These are phyloP conservation scores for Pseudonitzschia multiseries DNA, from an alignment of 108 stramenopile genomes.

Conservation along the genomic window DNA sequence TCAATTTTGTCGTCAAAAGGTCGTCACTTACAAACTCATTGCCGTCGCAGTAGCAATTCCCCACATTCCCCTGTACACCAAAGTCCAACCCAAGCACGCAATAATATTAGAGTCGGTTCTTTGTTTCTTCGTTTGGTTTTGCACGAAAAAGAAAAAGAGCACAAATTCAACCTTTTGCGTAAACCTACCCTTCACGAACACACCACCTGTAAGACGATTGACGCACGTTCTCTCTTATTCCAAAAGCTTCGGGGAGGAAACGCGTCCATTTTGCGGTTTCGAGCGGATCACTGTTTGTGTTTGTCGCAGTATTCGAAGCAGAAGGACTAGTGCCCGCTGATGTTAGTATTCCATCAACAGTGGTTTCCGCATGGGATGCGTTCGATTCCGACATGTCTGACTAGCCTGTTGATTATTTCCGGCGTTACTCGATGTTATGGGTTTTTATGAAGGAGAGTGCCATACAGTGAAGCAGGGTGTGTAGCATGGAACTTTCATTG, in stretches of 20 bases:
- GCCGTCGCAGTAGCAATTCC: slow-evolving; percentile 81
- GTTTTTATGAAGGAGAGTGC: too few species aligned
- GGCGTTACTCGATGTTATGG: too few species aligned
- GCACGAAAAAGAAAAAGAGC: background rate
- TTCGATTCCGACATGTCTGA: background rate
- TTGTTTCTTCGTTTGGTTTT: background rate
- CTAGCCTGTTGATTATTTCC: background rate
- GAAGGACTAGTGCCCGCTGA: background rate
- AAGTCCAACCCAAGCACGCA: background rate
- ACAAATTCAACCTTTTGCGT: background rate
- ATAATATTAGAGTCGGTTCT: background rate
- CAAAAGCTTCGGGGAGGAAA: slow-evolving; percentile 72
- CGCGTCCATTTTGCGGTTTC: slow-evolving; percentile 64
- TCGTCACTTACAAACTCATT: slow-evolving; percentile 66
- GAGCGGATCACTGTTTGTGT: slow-evolving; percentile 11
- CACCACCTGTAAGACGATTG: slow-evolving; percentile 80
- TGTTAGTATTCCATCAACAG: background rate
- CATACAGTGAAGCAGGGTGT: too few species aligned
- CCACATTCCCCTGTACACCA: slow-evolving; percentile 58
- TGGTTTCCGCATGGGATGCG: background rate
- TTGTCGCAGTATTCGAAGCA: background rate
- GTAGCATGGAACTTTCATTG: too few species aligned
- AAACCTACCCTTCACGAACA: slow-evolving; percentile 64
- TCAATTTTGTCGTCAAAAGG: background rate
- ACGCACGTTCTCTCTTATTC: slow-evolving; percentile 68